Percentiles rank a stretch among this genome's conserved stretches.
Conservation (phyloP, 345 rosid species). For the Dipteronia dyeriana region DNA sequence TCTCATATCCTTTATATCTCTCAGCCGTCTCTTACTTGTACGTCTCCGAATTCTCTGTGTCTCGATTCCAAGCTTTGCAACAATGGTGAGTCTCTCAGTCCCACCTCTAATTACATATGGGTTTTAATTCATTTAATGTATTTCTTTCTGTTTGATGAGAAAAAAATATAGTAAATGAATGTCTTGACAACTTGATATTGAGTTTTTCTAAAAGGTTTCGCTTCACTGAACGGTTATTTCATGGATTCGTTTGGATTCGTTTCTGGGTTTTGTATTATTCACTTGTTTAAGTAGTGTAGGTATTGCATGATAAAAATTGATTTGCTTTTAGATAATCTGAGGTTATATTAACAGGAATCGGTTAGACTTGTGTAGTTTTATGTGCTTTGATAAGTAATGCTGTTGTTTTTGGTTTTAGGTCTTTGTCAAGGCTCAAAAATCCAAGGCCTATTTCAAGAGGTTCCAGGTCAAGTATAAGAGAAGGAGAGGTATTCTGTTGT, state of each 20-base stretch:
- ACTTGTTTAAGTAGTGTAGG: not conserved
- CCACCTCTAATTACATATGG: not conserved
- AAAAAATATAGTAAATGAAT: not conserved
- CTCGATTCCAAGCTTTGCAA: conserved; percentile 19
- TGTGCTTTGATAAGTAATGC: not conserved
- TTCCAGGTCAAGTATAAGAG: conserved; percentile 76
- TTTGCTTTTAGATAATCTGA: not conserved
- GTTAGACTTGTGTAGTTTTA: not conserved
- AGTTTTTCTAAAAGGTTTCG: not conserved
- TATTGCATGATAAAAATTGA: not conserved
- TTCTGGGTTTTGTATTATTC: not conserved
- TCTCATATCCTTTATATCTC: not conserved
- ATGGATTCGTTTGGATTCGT: not conserved
- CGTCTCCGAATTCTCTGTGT: not conserved
- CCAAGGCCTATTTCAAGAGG: conserved; percentile 68
- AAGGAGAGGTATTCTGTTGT: conserved; percentile 52
- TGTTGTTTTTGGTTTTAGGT: conserved; percentile 30
- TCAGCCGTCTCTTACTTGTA: conserved; percentile 2
- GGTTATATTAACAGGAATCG: not conserved
- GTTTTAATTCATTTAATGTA: not conserved
- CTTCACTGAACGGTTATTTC: not conserved
- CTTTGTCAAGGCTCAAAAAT: conserved; percentile 62
- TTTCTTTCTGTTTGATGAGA: not conserved
- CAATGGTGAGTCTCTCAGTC: conserved; percentile 28
- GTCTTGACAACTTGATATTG: not conserved